A percentile compares a stretch with the other conserved stretches of the same genome.
Evolutionary conservation across 176 grass and related monocot species (phyloP).

Genomic region (Neostapfia colusana): DNA sequence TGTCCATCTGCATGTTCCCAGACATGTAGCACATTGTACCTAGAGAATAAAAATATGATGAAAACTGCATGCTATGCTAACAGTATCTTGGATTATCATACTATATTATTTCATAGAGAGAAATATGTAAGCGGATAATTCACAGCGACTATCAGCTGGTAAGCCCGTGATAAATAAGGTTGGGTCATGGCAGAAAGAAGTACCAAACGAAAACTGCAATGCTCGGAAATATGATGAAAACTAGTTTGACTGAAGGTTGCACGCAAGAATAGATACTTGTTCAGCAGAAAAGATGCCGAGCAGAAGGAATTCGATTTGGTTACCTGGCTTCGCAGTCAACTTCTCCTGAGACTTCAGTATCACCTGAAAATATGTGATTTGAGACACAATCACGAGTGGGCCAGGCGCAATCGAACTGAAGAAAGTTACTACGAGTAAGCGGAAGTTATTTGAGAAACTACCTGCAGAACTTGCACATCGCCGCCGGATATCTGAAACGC

Average conservation of each 20-base stretch:
- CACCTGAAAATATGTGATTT: conserved; percentile 55
- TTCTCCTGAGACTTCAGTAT: conserved; percentile 91
- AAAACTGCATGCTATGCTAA: neutral
- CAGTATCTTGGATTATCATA: neutral
- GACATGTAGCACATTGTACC: conserved; percentile 95
- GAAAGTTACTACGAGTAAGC: neutral
- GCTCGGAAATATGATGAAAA: neutral
- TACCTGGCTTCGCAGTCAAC: conserved; percentile 83
- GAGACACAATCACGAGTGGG: conserved; percentile 16
- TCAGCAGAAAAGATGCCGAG: conserved; percentile 10
- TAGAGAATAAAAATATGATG: conserved; percentile 20
- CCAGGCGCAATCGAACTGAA: neutral
- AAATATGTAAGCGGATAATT: neutral
- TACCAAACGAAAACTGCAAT: neutral
- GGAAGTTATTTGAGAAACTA: conserved; percentile 38
- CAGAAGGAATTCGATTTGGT: conserved; percentile 1
- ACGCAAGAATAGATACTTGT: neutral
- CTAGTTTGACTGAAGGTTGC: neutral
- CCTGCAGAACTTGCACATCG: conserved; percentile 93
- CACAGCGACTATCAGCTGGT: neutral
- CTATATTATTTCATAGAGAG: neutral
- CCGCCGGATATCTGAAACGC: conserved; percentile 94
- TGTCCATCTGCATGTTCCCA: conserved; percentile 76
- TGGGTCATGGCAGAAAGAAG: neutral
- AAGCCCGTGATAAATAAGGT: neutral